These are phyloP conservation scores for Panellus pusillus DNA, from an alignment of 768 basidiomycete genomes.

Conservation along the genomic window DNA sequence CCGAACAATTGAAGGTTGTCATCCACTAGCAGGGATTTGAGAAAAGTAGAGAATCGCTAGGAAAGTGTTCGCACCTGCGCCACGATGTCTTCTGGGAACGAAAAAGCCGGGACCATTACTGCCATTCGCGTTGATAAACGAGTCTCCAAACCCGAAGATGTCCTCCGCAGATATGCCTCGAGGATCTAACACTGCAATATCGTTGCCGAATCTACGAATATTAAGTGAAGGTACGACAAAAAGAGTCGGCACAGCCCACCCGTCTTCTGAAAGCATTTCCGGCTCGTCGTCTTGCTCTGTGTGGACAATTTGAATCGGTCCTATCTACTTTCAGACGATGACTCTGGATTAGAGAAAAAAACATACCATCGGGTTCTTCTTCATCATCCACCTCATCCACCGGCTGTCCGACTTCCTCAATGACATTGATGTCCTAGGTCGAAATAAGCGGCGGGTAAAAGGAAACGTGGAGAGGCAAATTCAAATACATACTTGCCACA, in stretches of 20 bases:
- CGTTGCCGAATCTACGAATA: slow-evolving; percentile 36
- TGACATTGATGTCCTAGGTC: slow-evolving; percentile 53
- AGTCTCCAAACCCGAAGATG: slow-evolving; percentile 55
- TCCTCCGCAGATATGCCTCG: slow-evolving; percentile 46
- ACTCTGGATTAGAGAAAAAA: slow-evolving; percentile 10
- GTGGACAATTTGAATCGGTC: slow-evolving; percentile 59
- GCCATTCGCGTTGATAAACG: slow-evolving; percentile 46
- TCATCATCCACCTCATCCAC: slow-evolving; percentile 61
- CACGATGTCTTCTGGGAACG: slow-evolving; percentile 56
- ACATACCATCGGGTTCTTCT: slow-evolving; percentile 57
- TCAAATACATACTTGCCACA: slow-evolving; percentile 51
- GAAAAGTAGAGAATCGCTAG: slow-evolving; percentile 7
- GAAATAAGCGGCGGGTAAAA: neutral
- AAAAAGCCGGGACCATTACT: slow-evolving; percentile 49
- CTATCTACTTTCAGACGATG: slow-evolving; percentile 28
- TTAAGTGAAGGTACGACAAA: neutral
- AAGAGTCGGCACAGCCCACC: slow-evolving; percentile 39
- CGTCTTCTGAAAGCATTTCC: slow-evolving; percentile 65
- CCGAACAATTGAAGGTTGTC: slow-evolving; percentile 67
- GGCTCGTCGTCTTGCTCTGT: slow-evolving; percentile 62
- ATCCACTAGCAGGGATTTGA: slow-evolving; percentile 32
- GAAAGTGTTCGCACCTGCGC: slow-evolving; percentile 36
- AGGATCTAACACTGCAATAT: slow-evolving; percentile 39
- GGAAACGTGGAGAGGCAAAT: neutral
- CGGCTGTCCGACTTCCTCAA: slow-evolving; percentile 43